A percentile compares a stretch with the other conserved stretches of the same genome.
These are phyloP conservation scores for Bassia scoparia DNA, from an alignment of 148 eudicot genomes.

Conservation along the genomic window DNA sequence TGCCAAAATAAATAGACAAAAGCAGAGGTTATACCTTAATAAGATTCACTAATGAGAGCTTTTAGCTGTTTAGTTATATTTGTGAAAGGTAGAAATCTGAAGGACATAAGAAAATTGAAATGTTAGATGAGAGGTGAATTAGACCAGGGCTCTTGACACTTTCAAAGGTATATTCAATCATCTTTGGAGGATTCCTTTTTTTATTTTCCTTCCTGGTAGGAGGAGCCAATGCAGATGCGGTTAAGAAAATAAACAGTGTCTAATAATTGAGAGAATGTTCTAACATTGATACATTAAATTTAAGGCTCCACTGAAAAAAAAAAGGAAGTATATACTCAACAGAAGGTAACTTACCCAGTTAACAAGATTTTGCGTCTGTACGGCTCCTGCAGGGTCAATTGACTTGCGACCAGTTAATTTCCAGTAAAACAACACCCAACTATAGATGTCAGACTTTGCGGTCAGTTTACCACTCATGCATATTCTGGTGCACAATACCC, in stretches of 20 bases:
- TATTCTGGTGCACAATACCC: slow-evolving; percentile 87
- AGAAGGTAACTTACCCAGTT: slow-evolving; percentile 48
- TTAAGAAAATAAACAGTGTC: too few relatives aligned
- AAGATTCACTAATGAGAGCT: not conserved
- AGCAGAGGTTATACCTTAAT: not conserved
- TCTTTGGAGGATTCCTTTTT: too few relatives aligned
- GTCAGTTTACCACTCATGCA: slow-evolving; percentile 72
- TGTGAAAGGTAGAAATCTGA: not conserved
- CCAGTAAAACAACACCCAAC: slow-evolving; percentile 70
- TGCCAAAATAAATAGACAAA: not conserved
- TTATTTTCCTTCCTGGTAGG: too few relatives aligned
- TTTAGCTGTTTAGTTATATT: not conserved
- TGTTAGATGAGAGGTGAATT: not conserved
- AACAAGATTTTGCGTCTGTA: slow-evolving; percentile 51
- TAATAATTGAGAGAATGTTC: not conserved
- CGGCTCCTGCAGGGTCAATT: slow-evolving; percentile 38
- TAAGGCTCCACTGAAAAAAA: not conserved
- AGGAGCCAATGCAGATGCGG: too few relatives aligned
- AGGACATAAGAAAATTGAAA: not conserved
- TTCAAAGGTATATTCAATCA: too few relatives aligned
- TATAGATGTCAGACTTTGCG: slow-evolving; percentile 60
- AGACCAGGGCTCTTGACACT: too few relatives aligned
- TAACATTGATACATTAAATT: not conserved
- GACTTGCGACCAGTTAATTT: slow-evolving; percentile 70
- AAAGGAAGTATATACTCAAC: not conserved